These are phyloP conservation scores for Leptographium lundbergii DNA, from an alignment of 2,329 filamentous ascomycete genomes.

Conservation along the genomic window DNA sequence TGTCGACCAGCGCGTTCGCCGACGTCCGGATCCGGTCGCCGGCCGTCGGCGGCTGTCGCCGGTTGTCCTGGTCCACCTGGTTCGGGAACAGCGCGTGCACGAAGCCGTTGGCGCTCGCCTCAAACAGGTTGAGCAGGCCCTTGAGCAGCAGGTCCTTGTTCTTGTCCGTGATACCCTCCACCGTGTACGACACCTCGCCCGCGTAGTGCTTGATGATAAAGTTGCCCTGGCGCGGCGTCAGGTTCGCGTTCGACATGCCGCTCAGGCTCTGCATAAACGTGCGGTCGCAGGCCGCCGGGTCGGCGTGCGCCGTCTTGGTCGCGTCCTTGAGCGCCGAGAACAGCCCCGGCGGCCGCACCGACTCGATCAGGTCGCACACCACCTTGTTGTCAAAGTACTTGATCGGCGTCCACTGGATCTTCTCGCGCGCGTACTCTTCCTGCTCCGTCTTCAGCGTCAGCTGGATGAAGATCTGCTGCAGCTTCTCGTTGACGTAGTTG, in stretches of 20 bases:
- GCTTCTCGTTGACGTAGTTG: conserved; percentile 98
- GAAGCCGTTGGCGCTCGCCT: conserved; percentile 72
- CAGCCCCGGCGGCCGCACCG: conserved; percentile 76
- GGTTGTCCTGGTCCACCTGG: conserved; percentile 90
- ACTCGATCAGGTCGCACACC: conserved; percentile 93
- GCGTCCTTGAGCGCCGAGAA: conserved; percentile 96
- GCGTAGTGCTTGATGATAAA: conserved; percentile 99
- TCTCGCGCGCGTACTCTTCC: conserved; percentile 88
- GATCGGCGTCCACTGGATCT: conserved; percentile 98
- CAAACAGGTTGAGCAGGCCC: conserved; percentile 78
- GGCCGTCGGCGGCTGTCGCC: conserved; percentile 82
- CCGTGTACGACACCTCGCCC: conserved; percentile 86
- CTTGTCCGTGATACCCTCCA: conserved; percentile 97
- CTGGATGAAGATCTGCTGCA: conserved; percentile 99
- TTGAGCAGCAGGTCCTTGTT: conserved; percentile 97
- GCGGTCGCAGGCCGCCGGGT: conserved; percentile 84
- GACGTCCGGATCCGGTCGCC: conserved; percentile 94
- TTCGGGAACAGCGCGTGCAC: conserved; percentile 83
- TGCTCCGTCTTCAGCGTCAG: conserved; percentile 93
- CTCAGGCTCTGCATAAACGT: conserved; percentile 92
- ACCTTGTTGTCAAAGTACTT: conserved; percentile 99
- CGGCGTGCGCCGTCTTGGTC: conserved; percentile 94
- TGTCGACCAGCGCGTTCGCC: conserved; percentile 87
- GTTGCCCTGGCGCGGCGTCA: conserved; percentile 82
- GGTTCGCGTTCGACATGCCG: conserved; percentile 80